These are phyloP conservation scores for Clarireedia monteithiana DNA, from an alignment of 2,329 filamentous ascomycete species.

Conservation along the genomic window DNA sequence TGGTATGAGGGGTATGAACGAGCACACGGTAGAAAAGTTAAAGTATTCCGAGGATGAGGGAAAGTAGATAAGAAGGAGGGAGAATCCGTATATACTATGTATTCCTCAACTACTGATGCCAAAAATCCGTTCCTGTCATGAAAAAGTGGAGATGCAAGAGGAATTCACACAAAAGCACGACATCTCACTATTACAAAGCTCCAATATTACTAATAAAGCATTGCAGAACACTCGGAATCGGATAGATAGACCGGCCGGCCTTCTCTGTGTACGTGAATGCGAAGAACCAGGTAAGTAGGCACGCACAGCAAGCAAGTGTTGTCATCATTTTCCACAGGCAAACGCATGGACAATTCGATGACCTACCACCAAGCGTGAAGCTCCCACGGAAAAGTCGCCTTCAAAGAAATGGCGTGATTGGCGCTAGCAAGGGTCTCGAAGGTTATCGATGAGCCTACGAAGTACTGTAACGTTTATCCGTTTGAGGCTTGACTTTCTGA, in stretches of 20 bases:
- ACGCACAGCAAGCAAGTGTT: not conserved
- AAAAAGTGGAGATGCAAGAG: not conserved
- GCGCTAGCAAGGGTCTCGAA: constrained; percentile 6
- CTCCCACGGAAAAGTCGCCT: not conserved
- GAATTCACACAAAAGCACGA: constrained; percentile 5
- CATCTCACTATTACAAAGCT: constrained; percentile 4
- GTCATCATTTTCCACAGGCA: not conserved
- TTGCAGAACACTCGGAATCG: not conserved
- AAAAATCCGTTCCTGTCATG: not conserved
- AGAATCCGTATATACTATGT: constrained; percentile 7
- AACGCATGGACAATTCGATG: not conserved
- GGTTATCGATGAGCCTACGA: too few relatives aligned
- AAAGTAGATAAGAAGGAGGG: not conserved
- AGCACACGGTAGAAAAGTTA: not conserved
- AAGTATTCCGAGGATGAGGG: not conserved
- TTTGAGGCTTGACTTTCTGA: too few relatives aligned
- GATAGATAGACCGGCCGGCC: too few relatives aligned
- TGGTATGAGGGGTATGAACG: not conserved
- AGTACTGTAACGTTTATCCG: too few relatives aligned
- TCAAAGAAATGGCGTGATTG: constrained; percentile 8
- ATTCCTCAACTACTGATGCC: not conserved
- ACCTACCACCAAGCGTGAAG: not conserved
- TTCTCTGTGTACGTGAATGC: too few relatives aligned
- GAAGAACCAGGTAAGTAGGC: too few relatives aligned
- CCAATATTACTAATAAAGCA: not conserved